phyloP scores from a whole-genome alignment of 139 green algal genomes.

The Chlorella sp. region DNA sequence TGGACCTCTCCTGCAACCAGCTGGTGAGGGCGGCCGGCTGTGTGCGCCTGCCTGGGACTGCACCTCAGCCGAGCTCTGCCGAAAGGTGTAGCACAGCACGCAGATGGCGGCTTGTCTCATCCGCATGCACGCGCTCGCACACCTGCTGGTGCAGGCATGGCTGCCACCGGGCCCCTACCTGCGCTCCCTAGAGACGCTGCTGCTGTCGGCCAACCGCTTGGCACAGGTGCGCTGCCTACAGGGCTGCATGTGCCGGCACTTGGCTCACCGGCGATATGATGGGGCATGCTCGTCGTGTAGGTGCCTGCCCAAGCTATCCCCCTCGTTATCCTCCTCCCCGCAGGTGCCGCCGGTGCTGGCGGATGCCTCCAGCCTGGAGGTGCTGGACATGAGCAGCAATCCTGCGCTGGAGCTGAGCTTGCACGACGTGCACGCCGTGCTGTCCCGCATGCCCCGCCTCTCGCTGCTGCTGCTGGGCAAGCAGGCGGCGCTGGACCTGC shows the following conservation, averaged over 20 bases:
- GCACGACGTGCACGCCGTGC: not conserved
- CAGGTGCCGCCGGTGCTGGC: slow-evolving; percentile 19
- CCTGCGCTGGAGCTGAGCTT: slow-evolving; percentile 12
- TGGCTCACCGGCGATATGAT: too few species aligned
- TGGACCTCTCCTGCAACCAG: slow-evolving; percentile 20
- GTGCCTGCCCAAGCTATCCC: too few species aligned
- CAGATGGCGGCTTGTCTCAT: too few species aligned
- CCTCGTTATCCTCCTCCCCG: not conserved
- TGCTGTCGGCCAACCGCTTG: not conserved
- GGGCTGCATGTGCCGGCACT: not conserved
- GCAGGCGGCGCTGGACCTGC: not conserved
- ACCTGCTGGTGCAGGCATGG: not conserved
- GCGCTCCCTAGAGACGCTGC: slow-evolving; percentile 5
- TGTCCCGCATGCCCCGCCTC: slow-evolving; percentile 25
- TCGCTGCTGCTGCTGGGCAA: slow-evolving; percentile 31
- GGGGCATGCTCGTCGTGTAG: too few species aligned
- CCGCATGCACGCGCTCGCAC: too few species aligned
- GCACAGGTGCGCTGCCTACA: not conserved
- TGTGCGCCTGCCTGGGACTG: too few species aligned
- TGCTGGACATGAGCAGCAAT: slow-evolving; percentile 27
- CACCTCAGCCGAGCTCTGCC: too few species aligned
- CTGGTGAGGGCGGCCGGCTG: not conserved
- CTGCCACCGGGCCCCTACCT: slow-evolving; percentile 34
- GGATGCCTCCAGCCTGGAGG: not conserved
- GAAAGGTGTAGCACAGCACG: too few species aligned